Evolutionary conservation across 352 stramenopile genomes (phyloP), one percentile per base, ranked within the genome.

Genomic region (Peronospora destructor): DNA sequence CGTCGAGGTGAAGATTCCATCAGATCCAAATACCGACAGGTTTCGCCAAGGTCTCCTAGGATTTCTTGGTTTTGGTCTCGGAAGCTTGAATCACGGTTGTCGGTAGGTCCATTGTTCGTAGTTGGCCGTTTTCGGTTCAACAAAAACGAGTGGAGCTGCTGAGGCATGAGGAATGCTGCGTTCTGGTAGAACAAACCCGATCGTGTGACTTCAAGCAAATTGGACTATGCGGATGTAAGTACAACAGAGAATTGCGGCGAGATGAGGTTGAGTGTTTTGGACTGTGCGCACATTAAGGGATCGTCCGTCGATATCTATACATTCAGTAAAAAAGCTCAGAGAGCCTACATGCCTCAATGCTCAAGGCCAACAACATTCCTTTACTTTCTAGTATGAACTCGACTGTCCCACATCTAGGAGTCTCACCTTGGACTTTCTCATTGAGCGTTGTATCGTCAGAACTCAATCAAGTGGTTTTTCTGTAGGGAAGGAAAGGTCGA

Each of bases 91-190:
- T 29, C 26, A 2, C 3, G 9, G 10, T 29, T 19, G n/a, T 28
- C 13, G 9, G 13, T 19, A 35, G 8, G 14, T 28, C 11, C 29
- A 35, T 28, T 44, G 7, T 11, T 36, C 3, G 11, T 30, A 13
- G 42, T 16, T 14, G 52, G 34, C 21, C 52, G 35, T 40, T 53
- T 53, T 23, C 47, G 55, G 17, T 26, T 29, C 12, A 41, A 56
- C 4, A 56, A 29, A 66, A 69, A 53, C 32, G 51, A 63, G 23
- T 69, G 61, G 13, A 61, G 41, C 32, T 47, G 26, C 17, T 36
- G 64, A 19, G 50, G 56, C 61, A 69, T 69, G 33, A 28, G 6
- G 6, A 21, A 16, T 28, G 30, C 13, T 17, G 12, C 30, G 10
- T 16, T n/a, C 10, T 36, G 2, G 10, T 16, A n/a, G 12, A 16